These are phyloP conservation scores for Cynanchum wilfordii DNA, from an alignment of 257 asterid genomes.

Conservation along the genomic window DNA sequence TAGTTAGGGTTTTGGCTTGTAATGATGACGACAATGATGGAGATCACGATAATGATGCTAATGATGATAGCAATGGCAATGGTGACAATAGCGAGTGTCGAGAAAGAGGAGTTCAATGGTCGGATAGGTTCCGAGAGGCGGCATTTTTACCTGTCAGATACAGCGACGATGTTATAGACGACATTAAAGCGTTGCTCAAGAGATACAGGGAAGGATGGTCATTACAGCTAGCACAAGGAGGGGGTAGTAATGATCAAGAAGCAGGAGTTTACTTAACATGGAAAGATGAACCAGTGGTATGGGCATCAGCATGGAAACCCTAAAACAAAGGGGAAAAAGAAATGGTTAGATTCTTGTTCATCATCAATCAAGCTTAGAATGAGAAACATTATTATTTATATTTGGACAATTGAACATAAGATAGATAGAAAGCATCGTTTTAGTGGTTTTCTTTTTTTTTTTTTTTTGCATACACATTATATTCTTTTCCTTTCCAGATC, in stretches of 20 bases:
- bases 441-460: not conserved
- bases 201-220: slow-evolving; percentile 79
- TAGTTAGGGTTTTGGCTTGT: slow-evolving; percentile 76
- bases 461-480: not conserved
- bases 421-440: not conserved
- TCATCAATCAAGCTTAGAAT: not conserved
- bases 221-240: slow-evolving; percentile 23
- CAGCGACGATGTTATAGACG: slow-evolving; percentile 74
- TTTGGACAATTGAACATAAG: not conserved
- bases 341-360: not conserved
- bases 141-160: slow-evolving; percentile 31
- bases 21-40: slow-evolving; percentile 24
- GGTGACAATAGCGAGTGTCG: slow-evolving; percentile 46
- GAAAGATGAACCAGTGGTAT: slow-evolving; percentile 78
- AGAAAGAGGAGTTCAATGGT: slow-evolving; percentile 73
- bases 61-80: slow-evolving; percentile 30
- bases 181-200: slow-evolving; percentile 65
- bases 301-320: slow-evolving; percentile 93
- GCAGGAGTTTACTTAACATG: slow-evolving; percentile 63
- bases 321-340: not conserved
- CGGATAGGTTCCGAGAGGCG: slow-evolving; percentile 43
- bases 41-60: not conserved
- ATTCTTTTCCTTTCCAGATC: slow-evolving; percentile 16
- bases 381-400: not conserved
- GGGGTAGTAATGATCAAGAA: slow-evolving; percentile 15